phyloP scores from a whole-genome alignment of 305 asterid species.

The Fraxinus platypoda region DNA sequence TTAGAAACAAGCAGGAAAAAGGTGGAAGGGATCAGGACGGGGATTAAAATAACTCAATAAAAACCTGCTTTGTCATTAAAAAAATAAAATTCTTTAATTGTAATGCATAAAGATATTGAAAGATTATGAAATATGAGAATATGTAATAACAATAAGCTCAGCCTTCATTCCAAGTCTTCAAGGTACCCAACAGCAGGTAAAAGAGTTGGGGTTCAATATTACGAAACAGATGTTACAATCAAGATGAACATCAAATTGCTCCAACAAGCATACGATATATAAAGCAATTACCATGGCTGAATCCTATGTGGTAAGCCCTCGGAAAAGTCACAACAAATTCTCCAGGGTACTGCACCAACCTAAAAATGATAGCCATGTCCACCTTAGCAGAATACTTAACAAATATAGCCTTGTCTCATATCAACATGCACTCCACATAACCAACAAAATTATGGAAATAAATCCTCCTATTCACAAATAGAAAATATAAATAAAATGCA shows the following conservation, averaged over 20 bases:
- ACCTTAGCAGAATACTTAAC: slow-evolving; percentile 29
- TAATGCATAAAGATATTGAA: neutral
- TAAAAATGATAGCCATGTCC: slow-evolving; percentile 31
- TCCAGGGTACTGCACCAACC: slow-evolving; percentile 98
- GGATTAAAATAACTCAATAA: neutral
- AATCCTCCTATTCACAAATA: slow-evolving; percentile 13
- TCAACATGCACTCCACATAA: slow-evolving; percentile 10
- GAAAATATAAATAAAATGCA: slow-evolving; percentile 8
- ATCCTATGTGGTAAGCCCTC: slow-evolving; percentile 96
- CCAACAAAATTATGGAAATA: slow-evolving; percentile 15
- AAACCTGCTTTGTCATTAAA: neutral
- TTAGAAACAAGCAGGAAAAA: neutral
- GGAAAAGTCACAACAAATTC: slow-evolving; percentile 98
- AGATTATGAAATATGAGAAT: neutral
- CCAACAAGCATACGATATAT: slow-evolving; percentile 21
- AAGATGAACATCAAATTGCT: slow-evolving; percentile 9
- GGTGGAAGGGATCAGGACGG: neutral
- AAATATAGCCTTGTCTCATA: slow-evolving; percentile 9
- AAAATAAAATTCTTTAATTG: neutral
- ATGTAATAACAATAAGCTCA: neutral
- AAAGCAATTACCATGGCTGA: slow-evolving; percentile 86
- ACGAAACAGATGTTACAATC: slow-evolving; percentile 11
- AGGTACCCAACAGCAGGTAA: slow-evolving; percentile 1
- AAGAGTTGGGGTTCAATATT: neutral
- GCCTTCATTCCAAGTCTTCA: slow-evolving; percentile 9